Base-by-base conservation (phyloP, 768 basidiomycete genomes). In the Macrolepiota fuliginosa region DNA sequence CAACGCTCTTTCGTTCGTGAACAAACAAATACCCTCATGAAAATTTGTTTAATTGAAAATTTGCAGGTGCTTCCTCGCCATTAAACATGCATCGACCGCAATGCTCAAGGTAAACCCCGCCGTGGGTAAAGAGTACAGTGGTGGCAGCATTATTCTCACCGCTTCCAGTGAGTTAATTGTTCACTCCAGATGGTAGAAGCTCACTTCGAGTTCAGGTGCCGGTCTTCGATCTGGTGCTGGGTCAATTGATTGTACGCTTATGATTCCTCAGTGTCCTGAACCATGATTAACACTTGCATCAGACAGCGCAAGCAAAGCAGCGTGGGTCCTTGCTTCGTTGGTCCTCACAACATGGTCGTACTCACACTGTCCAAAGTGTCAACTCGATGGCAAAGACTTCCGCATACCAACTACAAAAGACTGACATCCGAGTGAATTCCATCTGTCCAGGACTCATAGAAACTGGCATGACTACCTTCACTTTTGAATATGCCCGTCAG, bases 271-370 rank as follows among this genome's bases (percentile, higher is more conserved):
- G 10, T 42, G 17, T 22, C 24, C 32, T 17, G 36, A 15, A 49
- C 54, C 54, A 45, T 37, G 11, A 3, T 52, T 39, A 37, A 13
- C 42, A 7, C 17, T 42, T 15, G 2, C 63, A 53, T 47, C 72
- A 90, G 94, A 96, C 68, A 94, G 92, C 67, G 94, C 94, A 55
- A 92, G 91, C 67, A 97, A 97, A 79, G 91, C 94, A 35, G 93
- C 93, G 93, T 94, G 69, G 75, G 88, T 77, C 12, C 17, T 62
- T 17, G 3, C 17, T 62, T 42, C 47, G 37, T 57, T 29, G n/a
- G 36, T 25, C 15, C 15, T 36, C 24, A 13, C 45, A 27, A 32
- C 24, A 35, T 54, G 35, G 11, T 24, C 7, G 24, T 27, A 29
- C 50, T 45, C 11, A 40, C 19, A 40, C 40, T 37, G 47, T n/a